Conservation (phyloP, 1,284 basidiomycete species). For the Coniophora puteana region DNA sequence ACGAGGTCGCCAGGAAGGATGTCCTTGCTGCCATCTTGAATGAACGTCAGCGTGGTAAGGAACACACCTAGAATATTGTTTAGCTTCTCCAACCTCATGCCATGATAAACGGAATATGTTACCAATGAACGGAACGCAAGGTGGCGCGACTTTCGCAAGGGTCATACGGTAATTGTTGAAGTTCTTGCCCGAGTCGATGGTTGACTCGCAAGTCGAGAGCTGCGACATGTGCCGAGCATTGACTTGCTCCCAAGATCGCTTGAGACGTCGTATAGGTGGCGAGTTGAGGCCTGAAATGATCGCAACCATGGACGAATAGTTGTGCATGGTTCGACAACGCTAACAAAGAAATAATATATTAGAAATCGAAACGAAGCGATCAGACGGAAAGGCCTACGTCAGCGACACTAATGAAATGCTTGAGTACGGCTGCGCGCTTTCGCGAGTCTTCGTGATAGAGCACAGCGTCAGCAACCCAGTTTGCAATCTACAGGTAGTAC, state of each 20-base stretch:
- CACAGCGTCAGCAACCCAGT: slow-evolving; percentile 94
- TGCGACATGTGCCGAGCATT: slow-evolving; percentile 68
- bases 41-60: slow-evolving; percentile 76
- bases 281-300: slow-evolving; percentile 95
- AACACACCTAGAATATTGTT: slow-evolving; percentile 75
- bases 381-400: slow-evolving; percentile 60
- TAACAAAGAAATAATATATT: slow-evolving; percentile 29
- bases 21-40: slow-evolving; percentile 82
- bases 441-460: slow-evolving; percentile 84
- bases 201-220: slow-evolving; percentile 71
- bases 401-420: slow-evolving; percentile 91
- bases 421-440: slow-evolving; percentile 78
- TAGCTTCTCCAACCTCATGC: too few relatives aligned
- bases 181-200: slow-evolving; percentile 88
- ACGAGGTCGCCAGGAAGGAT: slow-evolving; percentile 59
- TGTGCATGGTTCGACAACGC: slow-evolving; percentile 89
- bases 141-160: slow-evolving; percentile 84
- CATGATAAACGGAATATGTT: slow-evolving; percentile 20
- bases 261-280: slow-evolving; percentile 88
- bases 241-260: slow-evolving; percentile 94
- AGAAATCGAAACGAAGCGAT: slow-evolving; percentile 8
- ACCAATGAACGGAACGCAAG: slow-evolving; percentile 98
- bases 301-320: slow-evolving; percentile 95
- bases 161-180: slow-evolving; percentile 90
- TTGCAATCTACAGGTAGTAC: slow-evolving; percentile 59